A percentile compares a stretch with the other conserved stretches of the same genome.
Evolutionary conservation across 2,329 filamentous ascomycete species (phyloP).

Genomic region (Alternaria viburni): DNA sequence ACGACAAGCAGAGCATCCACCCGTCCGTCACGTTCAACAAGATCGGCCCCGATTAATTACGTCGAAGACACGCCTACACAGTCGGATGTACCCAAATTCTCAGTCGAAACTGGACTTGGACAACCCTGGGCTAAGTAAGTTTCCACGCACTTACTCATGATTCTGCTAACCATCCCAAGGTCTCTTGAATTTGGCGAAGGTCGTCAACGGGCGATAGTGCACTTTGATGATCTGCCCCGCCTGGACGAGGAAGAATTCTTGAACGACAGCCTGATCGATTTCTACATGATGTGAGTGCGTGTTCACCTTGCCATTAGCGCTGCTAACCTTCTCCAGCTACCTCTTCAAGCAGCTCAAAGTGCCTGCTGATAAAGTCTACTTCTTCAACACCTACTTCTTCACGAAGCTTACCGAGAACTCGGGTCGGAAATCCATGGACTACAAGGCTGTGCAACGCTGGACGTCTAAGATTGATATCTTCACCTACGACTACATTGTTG

Average conservation of each 20-base stretch:
- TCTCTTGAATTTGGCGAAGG: slow-evolving; percentile 69
- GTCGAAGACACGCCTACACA: neutral
- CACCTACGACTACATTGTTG: slow-evolving; percentile 83
- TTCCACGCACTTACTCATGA: neutral
- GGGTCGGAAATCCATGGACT: slow-evolving; percentile 70
- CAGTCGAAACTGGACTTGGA: slow-evolving; percentile 33
- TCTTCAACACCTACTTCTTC: slow-evolving; percentile 95
- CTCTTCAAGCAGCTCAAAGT: slow-evolving; percentile 46
- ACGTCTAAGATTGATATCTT: slow-evolving; percentile 86
- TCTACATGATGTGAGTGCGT: slow-evolving; percentile 70
- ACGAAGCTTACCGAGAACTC: slow-evolving; percentile 69
- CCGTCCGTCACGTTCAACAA: slow-evolving; percentile 17
- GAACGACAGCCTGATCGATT: slow-evolving; percentile 91
- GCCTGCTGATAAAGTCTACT: slow-evolving; percentile 72
- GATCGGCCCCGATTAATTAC: slow-evolving; percentile 7
- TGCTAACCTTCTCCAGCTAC: slow-evolving; percentile 22
- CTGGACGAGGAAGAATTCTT: slow-evolving; percentile 85
- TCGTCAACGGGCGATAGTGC: slow-evolving; percentile 68
- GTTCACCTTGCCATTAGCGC: neutral
- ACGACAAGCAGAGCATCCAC: neutral
- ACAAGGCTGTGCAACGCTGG: slow-evolving; percentile 85
- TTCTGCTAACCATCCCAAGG: slow-evolving; percentile 30
- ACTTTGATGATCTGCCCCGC: slow-evolving; percentile 74
- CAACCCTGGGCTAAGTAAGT: slow-evolving; percentile 34
- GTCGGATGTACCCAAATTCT: slow-evolving; percentile 24